Percentiles rank a stretch among this genome's conserved stretches.
These are phyloP conservation scores for Jatropha podagrica DNA, from an alignment of 441 rosid genomes.

Conservation along the genomic window DNA sequence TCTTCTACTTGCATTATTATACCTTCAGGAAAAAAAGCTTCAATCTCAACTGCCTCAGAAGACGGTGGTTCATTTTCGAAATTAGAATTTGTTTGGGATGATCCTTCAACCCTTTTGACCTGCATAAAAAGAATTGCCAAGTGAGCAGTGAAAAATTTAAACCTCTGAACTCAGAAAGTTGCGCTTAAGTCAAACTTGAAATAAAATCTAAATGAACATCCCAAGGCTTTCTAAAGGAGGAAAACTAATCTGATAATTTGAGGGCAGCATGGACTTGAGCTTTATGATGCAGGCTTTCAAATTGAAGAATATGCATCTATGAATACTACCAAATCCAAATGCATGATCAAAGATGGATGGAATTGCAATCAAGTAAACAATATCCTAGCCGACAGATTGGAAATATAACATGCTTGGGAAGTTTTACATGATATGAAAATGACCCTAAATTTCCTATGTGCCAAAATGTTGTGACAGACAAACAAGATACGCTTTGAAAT, in stretches of 20 bases:
- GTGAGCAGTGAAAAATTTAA: background rate
- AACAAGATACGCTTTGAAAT: background rate
- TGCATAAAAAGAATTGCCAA: constrained; percentile 22
- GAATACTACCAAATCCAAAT: background rate
- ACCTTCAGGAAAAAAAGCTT: constrained; percentile 45
- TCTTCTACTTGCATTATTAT: constrained; percentile 1
- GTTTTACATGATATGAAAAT: background rate
- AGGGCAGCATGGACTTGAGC: background rate
- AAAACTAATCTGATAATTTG: background rate
- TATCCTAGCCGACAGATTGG: background rate
- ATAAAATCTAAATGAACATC: background rate
- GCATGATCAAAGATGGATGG: background rate
- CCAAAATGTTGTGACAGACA: background rate
- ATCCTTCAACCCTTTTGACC: constrained; percentile 71
- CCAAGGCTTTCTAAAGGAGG: background rate
- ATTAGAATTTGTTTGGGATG: constrained; percentile 36
- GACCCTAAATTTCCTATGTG: background rate
- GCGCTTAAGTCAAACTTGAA: background rate
- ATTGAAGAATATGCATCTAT: background rate
- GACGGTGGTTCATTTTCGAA: constrained; percentile 37
- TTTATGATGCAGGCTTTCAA: background rate
- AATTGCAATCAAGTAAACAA: background rate
- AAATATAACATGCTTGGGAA: background rate
- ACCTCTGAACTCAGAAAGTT: background rate
- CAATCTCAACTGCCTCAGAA: constrained; percentile 42